phyloP scores from a whole-genome alignment of 345 rosid genomes.

The Lepidium africanum region DNA sequence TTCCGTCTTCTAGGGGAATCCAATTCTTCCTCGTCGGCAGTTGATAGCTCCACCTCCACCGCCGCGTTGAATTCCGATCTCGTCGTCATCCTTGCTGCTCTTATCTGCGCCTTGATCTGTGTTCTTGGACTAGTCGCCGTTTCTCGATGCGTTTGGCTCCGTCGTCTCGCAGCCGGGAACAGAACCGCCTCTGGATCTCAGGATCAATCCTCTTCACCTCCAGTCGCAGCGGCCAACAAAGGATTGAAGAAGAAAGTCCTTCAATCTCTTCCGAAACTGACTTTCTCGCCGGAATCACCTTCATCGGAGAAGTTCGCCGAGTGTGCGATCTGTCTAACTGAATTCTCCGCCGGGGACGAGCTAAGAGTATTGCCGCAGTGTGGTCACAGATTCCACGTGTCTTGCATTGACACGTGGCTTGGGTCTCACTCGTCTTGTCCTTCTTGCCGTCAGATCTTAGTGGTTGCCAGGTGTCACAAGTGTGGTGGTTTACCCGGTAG shows the following conservation, averaged over 20 bases:
- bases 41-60: conserved; percentile 30
- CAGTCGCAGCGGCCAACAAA: conserved; percentile 50
- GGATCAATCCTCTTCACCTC: conserved; percentile 15
- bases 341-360: conserved; percentile 71
- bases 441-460: conserved; percentile 76
- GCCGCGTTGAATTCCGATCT: conserved; percentile 61
- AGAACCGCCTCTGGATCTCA: conserved; percentile 8
- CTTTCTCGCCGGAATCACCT: conserved; percentile 46
- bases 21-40: background rate
- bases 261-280: conserved; percentile 62
- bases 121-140: conserved; percentile 79
- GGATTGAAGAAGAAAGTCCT: conserved; percentile 82
- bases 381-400: conserved; percentile 81
- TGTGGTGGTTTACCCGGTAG: conserved; percentile 61
- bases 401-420: conserved; percentile 90
- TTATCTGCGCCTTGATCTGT: conserved; percentile 84
- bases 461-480: conserved; percentile 53
- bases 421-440: conserved; percentile 95
- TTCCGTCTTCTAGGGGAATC: conserved; percentile 28
- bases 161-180: conserved; percentile 49
- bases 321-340: conserved; percentile 76
- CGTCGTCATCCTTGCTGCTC: conserved; percentile 87
- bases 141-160: conserved; percentile 91
- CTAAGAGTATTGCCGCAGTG: conserved; percentile 81
- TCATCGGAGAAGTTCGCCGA: conserved; percentile 42